Conservation (phyloP, 73 alveolate genomes). For the Breviolum minutum region DNA sequence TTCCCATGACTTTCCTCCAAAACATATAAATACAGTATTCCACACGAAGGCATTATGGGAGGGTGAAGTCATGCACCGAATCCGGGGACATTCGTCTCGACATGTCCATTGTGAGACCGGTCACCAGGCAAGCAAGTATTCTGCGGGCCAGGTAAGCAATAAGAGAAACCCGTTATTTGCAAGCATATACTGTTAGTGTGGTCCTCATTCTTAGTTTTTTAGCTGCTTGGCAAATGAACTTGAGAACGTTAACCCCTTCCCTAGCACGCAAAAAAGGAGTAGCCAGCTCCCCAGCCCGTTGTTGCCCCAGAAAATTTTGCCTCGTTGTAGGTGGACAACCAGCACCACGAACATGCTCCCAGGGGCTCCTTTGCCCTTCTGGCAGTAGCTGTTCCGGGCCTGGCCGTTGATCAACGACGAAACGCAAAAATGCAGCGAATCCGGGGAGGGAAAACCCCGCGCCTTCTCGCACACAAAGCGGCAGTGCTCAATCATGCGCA, state of each 20-base stretch:
- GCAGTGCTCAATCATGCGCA: constrained; percentile 95
- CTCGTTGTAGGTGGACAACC: constrained; percentile 91
- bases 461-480: constrained; percentile 95
- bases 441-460: background rate
- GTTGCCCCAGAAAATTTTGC: background rate
- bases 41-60: too few species aligned
- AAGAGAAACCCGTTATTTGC: too few species aligned
- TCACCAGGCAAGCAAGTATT: too few species aligned
- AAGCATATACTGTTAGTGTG: too few species aligned
- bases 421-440: background rate
- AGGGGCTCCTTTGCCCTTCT: constrained; percentile 49
- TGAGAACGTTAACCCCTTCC: background rate
- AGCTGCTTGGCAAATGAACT: background rate
- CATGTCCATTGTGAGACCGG: too few species aligned
- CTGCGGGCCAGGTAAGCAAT: too few species aligned
- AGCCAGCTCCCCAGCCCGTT: background rate
- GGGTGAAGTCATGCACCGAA: too few species aligned
- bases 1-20: too few species aligned
- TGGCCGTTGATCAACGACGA: background rate
- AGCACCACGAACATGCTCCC: constrained; percentile 75
- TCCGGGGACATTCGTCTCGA: too few species aligned
- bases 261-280: background rate
- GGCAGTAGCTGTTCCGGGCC: constrained; percentile 84
- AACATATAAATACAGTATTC: too few species aligned
- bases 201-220: too few species aligned